Base-by-base conservation (phyloP, 164 flowering plant genomes). In the Saururus chinensis region DNA sequence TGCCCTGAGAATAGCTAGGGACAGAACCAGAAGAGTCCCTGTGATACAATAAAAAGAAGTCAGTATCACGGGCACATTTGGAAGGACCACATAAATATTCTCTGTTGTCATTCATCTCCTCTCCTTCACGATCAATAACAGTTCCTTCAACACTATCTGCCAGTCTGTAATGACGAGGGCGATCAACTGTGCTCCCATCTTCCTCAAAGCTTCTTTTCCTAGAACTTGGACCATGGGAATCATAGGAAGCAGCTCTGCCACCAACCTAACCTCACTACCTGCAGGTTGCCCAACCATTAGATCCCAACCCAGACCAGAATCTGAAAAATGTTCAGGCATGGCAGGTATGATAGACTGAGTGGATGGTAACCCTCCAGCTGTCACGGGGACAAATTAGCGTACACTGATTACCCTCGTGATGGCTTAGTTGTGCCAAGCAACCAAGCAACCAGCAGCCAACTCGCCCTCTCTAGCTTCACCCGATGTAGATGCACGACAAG, bases 251-350 rank as follows among this genome's bases (percentile, higher is more conserved):
- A 57, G 97, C 99, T 74, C 90, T 95, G 73, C 83, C 97, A 73
- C 99, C 99, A 73, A 87, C n/a, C n/a, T n/a, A n/a, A n/a, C 89
- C 74, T 93, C 99, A 79, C 99, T 95, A 35, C 92, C 81, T 25
- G 97, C 60, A 64, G 97, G 97, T 60, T 90, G 97, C 60, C 97
- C 91, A 63, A 84, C 81, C 65, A 81, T 75, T 66, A 85, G 69
- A 75, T 89, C 95, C 73, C 79, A 81, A 60, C 92, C 92, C 69
- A 82, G 71, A 68, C 70, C 75, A 12, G 60, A 67, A 64, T 74
- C 80, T 59, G 64, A 76, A 61, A 64, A 58, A 66, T 70, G 77
- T 37, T 69, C 83, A 61, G 81, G 68, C 60, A 60, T 53, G 22
- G 67, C 67, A 13, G 75, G 67, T 58, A 69, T 79, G 23, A 67